Base-by-base conservation (phyloP, 257 asterid genomes). In the Lycium barbarum region DNA sequence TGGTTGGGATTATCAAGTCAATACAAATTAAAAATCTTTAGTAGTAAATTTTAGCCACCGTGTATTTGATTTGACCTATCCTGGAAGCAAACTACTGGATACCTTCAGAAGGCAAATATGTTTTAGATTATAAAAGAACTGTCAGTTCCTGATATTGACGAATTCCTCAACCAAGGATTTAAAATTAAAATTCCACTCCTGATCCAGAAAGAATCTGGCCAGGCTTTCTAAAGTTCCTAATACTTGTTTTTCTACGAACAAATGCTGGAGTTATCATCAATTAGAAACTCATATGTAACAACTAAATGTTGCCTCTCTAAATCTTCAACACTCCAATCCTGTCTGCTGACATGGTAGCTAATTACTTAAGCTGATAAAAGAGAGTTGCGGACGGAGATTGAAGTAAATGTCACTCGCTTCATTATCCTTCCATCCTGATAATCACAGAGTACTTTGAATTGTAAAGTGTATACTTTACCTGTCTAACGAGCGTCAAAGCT, bases 401-500 rank as follows among this genome's bases (percentile, higher is more conserved):
- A 68, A 38, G 53, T 68, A 38, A 68, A 68, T 68, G 51, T 68
- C 13, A 49, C 55, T 9, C 10, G 14, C 55, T 49, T 49, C 78
- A 38, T 38, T 68, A 38, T 68, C 26, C 13, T 9, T 68, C 53
- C 1, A 53, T 68, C 26, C 78, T 68, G 47, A 68, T 68, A 68
- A 68, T 38, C 1, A 68, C 38, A 17, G 2, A 3, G 53, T 38
- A 68, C 13, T 68, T 22, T 38, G 36, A 68, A 20, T 68, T 36
- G 53, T 68, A 0, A 38, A 17, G 8, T 38, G 15, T 17, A 40
- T 33, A 18, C 26, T 15, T 68, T 88, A 93, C 98, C 96, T 95
- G 95, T 86, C 89, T 90, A 58, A 95, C 90, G 43, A 95, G 85
- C 8, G 95, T 86, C 74, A 91, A 86, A 72, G 95, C 93, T 40